Base-by-base conservation (phyloP, 495 filamentous ascomycete genomes). In the Aspergillus avenaceus region DNA sequence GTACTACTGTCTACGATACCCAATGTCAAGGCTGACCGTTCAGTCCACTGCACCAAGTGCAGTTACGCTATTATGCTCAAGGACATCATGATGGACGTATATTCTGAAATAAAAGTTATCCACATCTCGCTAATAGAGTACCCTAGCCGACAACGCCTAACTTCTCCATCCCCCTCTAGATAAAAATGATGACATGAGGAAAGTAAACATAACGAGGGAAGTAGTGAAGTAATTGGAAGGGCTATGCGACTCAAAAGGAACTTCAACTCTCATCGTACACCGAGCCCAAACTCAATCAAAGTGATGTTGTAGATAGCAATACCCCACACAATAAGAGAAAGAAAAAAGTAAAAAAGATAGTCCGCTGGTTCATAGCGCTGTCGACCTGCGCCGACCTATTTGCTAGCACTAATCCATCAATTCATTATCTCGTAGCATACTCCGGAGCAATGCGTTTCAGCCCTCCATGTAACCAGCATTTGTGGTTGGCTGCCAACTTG, bases 1-100 rank as follows among this genome's bases (percentile, higher is more conserved):
- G 14, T 42, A 11, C 2, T 36, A 14, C 42, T 38, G 16, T 41
- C 44, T 45, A 43, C 41, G 52, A 61, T 61, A 58, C 58, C 58
- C 53, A 52, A 60, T 27, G 13, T 27, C 24, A 25, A 14, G 27
- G n/a, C 27, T 21, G 4, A 5, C 19, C n/a, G 23, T 29, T 44
- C 23, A 45, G n/a, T 45, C 26, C 16, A 53, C 27, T 50, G 8
- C 31, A 8, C 40, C 42, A 50, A 48, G 43, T 44, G 18, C 36
- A 29, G 27, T 32, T 28, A 56, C 16, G 28, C 23, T 40, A 26
- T 26, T 41, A 40, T 11, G 23, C 45, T 49, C 38, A 19, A 38
- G 38, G 14, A 38, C 21, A 42, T 16, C 12, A 52, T 26, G 12
- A 19, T 29, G 29, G 43, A 46, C 21, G 19, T 2, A 41, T 12